Evolutionary conservation across 2,329 filamentous ascomycete species (phyloP).

Genomic region (Ophiocordyceps camponoti-floridani): DNA sequence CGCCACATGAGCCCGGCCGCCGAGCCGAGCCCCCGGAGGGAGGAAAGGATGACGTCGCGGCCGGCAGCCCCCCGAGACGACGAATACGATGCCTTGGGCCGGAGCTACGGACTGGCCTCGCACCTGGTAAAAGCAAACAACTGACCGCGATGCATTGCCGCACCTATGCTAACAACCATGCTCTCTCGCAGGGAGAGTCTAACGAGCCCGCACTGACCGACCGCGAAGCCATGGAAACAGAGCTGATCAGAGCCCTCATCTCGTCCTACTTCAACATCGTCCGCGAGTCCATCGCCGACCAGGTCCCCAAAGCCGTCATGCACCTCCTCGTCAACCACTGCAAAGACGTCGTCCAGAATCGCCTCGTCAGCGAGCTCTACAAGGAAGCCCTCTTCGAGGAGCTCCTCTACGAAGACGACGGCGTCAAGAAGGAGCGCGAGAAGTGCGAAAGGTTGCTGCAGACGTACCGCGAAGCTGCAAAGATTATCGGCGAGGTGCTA

Average conservation of each 20-base stretch:
- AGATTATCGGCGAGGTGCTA: slow-evolving; percentile 93
- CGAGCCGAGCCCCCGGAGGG: slow-evolving; percentile 68
- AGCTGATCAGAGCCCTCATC: slow-evolving; percentile 89
- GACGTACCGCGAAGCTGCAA: slow-evolving; percentile 93
- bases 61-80: slow-evolving; percentile 22
- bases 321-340: slow-evolving; percentile 95
- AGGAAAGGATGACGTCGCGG: slow-evolving; percentile 37
- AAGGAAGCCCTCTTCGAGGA: slow-evolving; percentile 83
- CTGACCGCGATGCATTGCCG: too few relatives aligned
- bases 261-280: slow-evolving; percentile 99
- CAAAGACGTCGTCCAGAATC: slow-evolving; percentile 94
- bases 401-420: slow-evolving; percentile 91
- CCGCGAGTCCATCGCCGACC: slow-evolving; percentile 92
- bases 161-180: not conserved
- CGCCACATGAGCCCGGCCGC: slow-evolving; percentile 63
- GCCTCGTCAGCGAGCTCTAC: slow-evolving; percentile 89
- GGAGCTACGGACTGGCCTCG: slow-evolving; percentile 23
- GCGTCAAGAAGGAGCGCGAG: slow-evolving; percentile 90
- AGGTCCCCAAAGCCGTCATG: slow-evolving; percentile 98
- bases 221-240: slow-evolving; percentile 90
- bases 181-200: slow-evolving; percentile 27
- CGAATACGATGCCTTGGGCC: slow-evolving; percentile 22
- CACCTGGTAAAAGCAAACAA: slow-evolving; percentile 40
- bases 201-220: slow-evolving; percentile 83
- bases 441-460: slow-evolving; percentile 93